Conservation (phyloP, 495 filamentous ascomycete species). For the Daldinia caldariorum region DNA sequence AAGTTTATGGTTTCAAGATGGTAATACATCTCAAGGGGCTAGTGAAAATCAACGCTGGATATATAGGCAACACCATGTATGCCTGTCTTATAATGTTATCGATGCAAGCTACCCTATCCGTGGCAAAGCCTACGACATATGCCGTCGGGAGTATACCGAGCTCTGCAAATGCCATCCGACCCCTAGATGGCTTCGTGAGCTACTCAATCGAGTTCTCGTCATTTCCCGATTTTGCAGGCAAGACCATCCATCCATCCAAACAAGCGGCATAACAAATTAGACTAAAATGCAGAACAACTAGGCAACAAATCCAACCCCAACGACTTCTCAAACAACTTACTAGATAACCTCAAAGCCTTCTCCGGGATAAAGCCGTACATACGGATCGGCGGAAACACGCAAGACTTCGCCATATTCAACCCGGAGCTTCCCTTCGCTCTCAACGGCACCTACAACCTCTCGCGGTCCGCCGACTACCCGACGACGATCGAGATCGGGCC, state of each 20-base stretch:
- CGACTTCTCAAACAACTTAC: constrained; percentile 65
- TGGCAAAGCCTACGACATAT: constrained; percentile 28
- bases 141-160: constrained; percentile 17
- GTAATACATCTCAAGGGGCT: not conserved
- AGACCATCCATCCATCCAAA: not conserved
- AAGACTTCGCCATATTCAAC: constrained; percentile 71
- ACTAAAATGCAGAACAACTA: constrained; percentile 33
- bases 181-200: constrained; percentile 64
- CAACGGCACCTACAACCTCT: constrained; percentile 63
- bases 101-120: constrained; percentile 26
- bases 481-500: constrained; percentile 69
- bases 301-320: constrained; percentile 64
- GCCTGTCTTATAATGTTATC: constrained; percentile 22
- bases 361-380: constrained; percentile 65
- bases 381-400: constrained; percentile 70
- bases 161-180: constrained; percentile 49
- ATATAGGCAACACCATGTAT: constrained; percentile 19
- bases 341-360: constrained; percentile 61
- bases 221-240: constrained; percentile 71
- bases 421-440: constrained; percentile 60
- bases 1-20: not conserved
- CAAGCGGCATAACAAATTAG: no score
- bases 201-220: constrained; percentile 70
- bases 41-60: not conserved
- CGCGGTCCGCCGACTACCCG: constrained; percentile 67